A percentile compares a stretch with the other conserved stretches of the same genome.
These are phyloP conservation scores for Termitomyces sp. DNA, from an alignment of 768 basidiomycete species.

Conservation along the genomic window DNA sequence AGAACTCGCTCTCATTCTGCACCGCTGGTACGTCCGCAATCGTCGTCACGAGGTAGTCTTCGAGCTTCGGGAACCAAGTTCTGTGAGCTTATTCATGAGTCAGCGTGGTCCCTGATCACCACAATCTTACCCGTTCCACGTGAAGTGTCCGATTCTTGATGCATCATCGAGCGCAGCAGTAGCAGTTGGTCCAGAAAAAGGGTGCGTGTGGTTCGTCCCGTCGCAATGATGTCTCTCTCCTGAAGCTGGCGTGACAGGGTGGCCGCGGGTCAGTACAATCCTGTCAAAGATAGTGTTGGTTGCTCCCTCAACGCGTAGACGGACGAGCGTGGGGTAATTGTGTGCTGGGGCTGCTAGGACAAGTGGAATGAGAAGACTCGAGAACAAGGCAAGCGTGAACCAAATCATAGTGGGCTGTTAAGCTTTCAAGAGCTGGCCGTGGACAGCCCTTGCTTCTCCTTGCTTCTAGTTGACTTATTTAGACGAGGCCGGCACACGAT, in stretches of 20 bases:
- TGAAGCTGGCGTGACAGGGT: slow-evolving; percentile 30
- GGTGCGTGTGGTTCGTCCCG: slow-evolving; percentile 35
- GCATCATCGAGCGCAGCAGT: slow-evolving; percentile 41
- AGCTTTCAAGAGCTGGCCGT: not conserved
- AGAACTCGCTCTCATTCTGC: not conserved
- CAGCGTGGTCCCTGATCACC: not conserved
- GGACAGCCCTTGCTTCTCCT: too few relatives aligned
- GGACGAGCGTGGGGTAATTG: slow-evolving; percentile 14
- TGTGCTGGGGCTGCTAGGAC: not conserved
- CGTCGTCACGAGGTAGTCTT: not conserved
- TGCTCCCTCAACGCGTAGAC: slow-evolving; percentile 35
- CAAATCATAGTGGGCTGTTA: not conserved
- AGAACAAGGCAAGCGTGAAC: not conserved
- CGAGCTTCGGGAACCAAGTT: not conserved
- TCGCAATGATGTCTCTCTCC: slow-evolving; percentile 39
- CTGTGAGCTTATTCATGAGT: not conserved
- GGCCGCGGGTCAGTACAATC: slow-evolving; percentile 31
- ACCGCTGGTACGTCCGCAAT: not conserved
- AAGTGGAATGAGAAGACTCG: not conserved
- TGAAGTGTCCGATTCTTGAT: slow-evolving; percentile 22
- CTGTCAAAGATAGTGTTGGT: slow-evolving; percentile 34
- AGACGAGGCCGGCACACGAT: not conserved
- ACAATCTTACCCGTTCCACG: slow-evolving; percentile 32
- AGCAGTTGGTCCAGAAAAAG: slow-evolving; percentile 32
- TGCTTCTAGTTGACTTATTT: not conserved